A percentile compares a stretch with the other conserved stretches of the same genome.
These are phyloP conservation scores for Sclerotinia subarctica DNA, from an alignment of 2,329 filamentous ascomycete genomes.

Conservation along the genomic window DNA sequence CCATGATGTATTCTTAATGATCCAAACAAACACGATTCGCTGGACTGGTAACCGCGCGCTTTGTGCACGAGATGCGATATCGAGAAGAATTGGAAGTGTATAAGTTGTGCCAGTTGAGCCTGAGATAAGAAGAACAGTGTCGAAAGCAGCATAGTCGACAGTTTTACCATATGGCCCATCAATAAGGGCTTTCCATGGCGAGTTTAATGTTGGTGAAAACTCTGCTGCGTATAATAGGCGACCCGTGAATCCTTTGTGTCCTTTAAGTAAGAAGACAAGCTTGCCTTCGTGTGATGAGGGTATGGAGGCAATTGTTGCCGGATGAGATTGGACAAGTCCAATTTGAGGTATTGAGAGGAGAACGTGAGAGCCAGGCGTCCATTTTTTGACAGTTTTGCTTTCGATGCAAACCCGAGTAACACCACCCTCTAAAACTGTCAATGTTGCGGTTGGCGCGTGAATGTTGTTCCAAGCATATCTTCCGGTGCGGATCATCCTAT, in stretches of 20 bases:
- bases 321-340: slow-evolving; percentile 55
- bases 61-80: slow-evolving; percentile 27
- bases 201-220: slow-evolving; percentile 22
- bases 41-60: slow-evolving; percentile 42
- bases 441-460: slow-evolving; percentile 30
- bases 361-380: slow-evolving; percentile 52
- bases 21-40: slow-evolving; percentile 52
- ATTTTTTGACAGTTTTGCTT: slow-evolving; percentile 39
- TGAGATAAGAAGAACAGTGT: slow-evolving; percentile 57
- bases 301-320: slow-evolving; percentile 56
- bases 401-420: slow-evolving; percentile 41
- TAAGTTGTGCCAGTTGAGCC: slow-evolving; percentile 62
- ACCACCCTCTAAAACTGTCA: slow-evolving; percentile 38
- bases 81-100: slow-evolving; percentile 52
- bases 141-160: slow-evolving; percentile 54
- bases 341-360: slow-evolving; percentile 58
- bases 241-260: slow-evolving; percentile 56
- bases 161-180: slow-evolving; percentile 55
- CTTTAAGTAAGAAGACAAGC: slow-evolving; percentile 57
- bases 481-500: slow-evolving; percentile 32
- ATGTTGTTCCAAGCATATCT: slow-evolving; percentile 39
- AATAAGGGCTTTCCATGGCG: slow-evolving; percentile 44
- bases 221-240: slow-evolving; percentile 48
- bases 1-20: slow-evolving; percentile 56
- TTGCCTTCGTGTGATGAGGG: slow-evolving; percentile 53